These are phyloP conservation scores for Sugiyamaella floridensis DNA, from an alignment of 805 yeast genomes.

Conservation along the genomic window DNA sequence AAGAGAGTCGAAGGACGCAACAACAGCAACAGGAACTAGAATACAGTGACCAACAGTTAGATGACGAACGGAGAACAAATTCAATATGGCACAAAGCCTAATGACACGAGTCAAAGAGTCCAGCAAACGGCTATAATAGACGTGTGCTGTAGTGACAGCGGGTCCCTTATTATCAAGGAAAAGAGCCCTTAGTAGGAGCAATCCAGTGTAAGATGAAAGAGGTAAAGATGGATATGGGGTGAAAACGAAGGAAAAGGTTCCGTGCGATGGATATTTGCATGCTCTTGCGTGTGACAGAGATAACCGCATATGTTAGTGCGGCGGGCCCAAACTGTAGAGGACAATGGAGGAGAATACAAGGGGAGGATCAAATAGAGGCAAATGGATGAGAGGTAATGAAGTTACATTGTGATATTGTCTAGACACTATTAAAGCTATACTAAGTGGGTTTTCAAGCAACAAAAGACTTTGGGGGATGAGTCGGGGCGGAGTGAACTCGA, in stretches of 20 bases:
- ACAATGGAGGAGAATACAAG: not conserved
- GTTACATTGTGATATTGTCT: too few species aligned
- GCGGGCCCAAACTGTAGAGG: not conserved
- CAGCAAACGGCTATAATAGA: too few species aligned
- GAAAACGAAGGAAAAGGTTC: not conserved
- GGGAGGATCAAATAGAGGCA: not conserved
- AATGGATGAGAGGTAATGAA: too few species aligned
- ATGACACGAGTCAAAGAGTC: too few species aligned
- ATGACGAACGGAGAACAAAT: not conserved
- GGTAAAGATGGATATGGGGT: not conserved
- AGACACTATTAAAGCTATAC: too few species aligned
- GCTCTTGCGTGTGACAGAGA: not conserved
- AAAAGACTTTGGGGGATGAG: too few species aligned
- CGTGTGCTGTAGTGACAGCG: too few species aligned
- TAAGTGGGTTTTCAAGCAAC: too few species aligned
- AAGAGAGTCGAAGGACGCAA: not conserved
- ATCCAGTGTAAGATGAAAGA: not conserved
- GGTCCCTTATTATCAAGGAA: too few species aligned
- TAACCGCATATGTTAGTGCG: not conserved
- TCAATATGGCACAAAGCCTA: too few species aligned
- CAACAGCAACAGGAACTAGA: not conserved
- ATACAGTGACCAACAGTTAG: not conserved
- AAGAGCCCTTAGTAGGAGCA: too few species aligned
- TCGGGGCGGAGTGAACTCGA: too few species aligned
- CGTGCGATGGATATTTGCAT: not conserved